A percentile compares a stretch with the other conserved stretches of the same genome.
phyloP scores from a whole-genome alignment of 164 flowering plant genomes.

The Dillenia turbinata region DNA sequence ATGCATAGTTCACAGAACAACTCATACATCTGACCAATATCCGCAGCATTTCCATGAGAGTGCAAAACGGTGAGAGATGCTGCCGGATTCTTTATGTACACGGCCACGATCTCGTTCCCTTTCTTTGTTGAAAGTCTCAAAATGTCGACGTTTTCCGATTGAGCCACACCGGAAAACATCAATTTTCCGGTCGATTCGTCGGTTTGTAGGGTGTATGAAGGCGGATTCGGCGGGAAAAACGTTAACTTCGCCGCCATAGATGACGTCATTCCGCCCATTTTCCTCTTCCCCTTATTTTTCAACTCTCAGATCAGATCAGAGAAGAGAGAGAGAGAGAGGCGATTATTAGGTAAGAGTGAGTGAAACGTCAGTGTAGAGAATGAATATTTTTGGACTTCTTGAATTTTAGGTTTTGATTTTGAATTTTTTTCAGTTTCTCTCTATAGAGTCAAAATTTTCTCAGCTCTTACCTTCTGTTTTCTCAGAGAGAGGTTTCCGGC shows the following conservation, averaged over 20 bases:
- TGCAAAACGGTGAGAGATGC: conserved; percentile 68
- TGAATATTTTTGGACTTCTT: too few relatives aligned
- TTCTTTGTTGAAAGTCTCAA: conserved; percentile 60
- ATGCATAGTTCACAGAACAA: conserved; percentile 67
- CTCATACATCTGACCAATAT: conserved; percentile 90
- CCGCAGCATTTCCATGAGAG: conserved; percentile 94
- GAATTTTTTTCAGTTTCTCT: too few relatives aligned
- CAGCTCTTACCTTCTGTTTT: too few relatives aligned
- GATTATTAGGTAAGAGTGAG: too few relatives aligned
- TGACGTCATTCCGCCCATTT: conserved; percentile 81
- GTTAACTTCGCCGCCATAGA: conserved; percentile 89
- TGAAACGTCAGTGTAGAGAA: too few relatives aligned
- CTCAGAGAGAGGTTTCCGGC: conserved; percentile 28
- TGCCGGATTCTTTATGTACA: conserved; percentile 61
- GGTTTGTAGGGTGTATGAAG: conserved; percentile 51
- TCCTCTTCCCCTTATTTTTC: too few relatives aligned
- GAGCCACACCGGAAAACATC: conserved; percentile 41
- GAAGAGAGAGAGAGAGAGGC: neutral
- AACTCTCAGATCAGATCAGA: conserved; percentile 6
- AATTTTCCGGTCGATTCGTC: conserved; percentile 45
- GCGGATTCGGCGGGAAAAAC: conserved; percentile 84
- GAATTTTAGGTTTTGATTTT: too few relatives aligned
- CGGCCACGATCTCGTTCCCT: conserved; percentile 65
- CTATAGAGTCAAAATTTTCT: too few relatives aligned
- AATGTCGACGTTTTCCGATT: conserved; percentile 69